These are phyloP conservation scores for Fragaria iinumae DNA, from an alignment of 306 rosid species.

Conservation along the genomic window DNA sequence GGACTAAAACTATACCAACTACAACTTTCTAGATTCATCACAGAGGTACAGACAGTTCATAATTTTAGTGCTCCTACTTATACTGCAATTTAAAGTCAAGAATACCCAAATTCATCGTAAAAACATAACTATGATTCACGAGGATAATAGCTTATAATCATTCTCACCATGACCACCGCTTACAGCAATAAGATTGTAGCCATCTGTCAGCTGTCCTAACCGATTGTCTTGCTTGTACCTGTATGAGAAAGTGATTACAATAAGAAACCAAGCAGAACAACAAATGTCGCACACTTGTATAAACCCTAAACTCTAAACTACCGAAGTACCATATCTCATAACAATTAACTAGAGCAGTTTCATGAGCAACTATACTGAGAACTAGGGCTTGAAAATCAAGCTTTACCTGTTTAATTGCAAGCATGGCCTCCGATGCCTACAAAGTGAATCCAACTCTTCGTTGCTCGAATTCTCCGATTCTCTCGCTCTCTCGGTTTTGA, in stretches of 20 bases:
- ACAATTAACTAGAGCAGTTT: neutral
- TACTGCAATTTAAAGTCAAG: neutral
- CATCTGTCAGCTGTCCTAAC: neutral
- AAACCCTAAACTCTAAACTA: neutral
- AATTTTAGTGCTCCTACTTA: neutral
- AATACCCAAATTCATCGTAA: too few species aligned
- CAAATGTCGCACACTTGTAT: neutral
- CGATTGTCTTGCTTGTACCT: slow-evolving; percentile 29
- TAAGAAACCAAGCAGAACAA: neutral
- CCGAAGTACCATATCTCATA: neutral
- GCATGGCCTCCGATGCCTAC: slow-evolving; percentile 10
- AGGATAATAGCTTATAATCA: neutral
- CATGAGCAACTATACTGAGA: neutral
- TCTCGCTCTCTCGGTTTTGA: slow-evolving; percentile 14
- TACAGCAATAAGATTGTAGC: slow-evolving; percentile 31
- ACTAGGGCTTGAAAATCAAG: neutral
- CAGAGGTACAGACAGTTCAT: neutral
- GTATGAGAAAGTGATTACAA: neutral
- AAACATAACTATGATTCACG: neutral
- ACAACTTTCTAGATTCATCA: neutral
- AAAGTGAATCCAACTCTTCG: slow-evolving; percentile 11
- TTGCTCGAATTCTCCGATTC: neutral
- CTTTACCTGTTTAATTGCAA: slow-evolving; percentile 34
- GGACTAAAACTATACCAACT: neutral
- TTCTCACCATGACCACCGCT: slow-evolving; percentile 35